Percentiles rank a stretch among this genome's conserved stretches.
Evolutionary conservation across 2,329 filamentous ascomycete species (phyloP).

Genomic region (Nigrospora osmanthi): DNA sequence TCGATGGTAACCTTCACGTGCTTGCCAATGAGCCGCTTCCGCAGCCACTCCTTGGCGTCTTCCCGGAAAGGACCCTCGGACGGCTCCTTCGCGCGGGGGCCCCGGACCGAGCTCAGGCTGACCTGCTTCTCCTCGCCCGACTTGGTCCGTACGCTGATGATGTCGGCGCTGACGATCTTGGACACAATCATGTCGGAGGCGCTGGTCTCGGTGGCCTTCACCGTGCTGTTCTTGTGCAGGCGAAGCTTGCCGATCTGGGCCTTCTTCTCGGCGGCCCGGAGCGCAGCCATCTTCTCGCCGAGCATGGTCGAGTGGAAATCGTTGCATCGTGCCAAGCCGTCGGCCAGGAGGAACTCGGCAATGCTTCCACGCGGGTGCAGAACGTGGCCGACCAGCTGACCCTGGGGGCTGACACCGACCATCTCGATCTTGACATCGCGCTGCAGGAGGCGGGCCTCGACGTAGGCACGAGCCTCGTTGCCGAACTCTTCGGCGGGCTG

Average conservation of each 20-base stretch:
- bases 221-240: slow-evolving; percentile 74
- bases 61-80: slow-evolving; percentile 83
- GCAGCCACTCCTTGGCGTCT: slow-evolving; percentile 92
- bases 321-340: slow-evolving; percentile 84
- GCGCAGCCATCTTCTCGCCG: slow-evolving; percentile 75
- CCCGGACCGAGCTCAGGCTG: slow-evolving; percentile 85
- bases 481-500: slow-evolving; percentile 85
- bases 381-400: slow-evolving; percentile 81
- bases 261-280: slow-evolving; percentile 79
- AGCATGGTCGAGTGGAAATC: slow-evolving; percentile 94
- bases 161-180: slow-evolving; percentile 83
- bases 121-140: slow-evolving; percentile 80
- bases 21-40: slow-evolving; percentile 93
- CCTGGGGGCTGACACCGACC: slow-evolving; percentile 81
- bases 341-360: slow-evolving; percentile 80
- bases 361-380: slow-evolving; percentile 90
- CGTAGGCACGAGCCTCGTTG: slow-evolving; percentile 80
- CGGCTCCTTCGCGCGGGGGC: slow-evolving; percentile 81
- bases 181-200: slow-evolving; percentile 76
- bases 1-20: slow-evolving; percentile 85
- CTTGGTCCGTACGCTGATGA: slow-evolving; percentile 79
- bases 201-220: slow-evolving; percentile 54
- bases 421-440: slow-evolving; percentile 76
- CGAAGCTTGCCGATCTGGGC: slow-evolving; percentile 72
- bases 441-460: slow-evolving; percentile 80